Evolutionary conservation across 169 alveolate species (phyloP).

Genomic region (Eimeria necatrix): DNA sequence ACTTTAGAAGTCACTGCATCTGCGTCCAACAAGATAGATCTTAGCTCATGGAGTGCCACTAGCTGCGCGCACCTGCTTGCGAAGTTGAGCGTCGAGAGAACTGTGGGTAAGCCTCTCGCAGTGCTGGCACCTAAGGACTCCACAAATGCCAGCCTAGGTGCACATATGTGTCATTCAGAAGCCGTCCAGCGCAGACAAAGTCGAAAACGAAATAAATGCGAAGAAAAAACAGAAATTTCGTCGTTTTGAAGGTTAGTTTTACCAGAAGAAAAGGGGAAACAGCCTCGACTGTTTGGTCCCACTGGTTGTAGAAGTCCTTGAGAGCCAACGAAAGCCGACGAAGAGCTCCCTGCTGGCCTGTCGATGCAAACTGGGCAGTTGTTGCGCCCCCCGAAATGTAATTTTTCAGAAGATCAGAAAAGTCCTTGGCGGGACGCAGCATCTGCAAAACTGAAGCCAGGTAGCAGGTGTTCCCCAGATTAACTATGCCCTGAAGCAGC

Average conservation of each 20-base stretch:
- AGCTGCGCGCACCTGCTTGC: constrained; percentile 35
- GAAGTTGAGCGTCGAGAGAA: constrained; percentile 74
- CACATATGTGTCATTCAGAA: not conserved
- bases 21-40: no score
- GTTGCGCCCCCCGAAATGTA: constrained; percentile 64
- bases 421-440: constrained; percentile 88
- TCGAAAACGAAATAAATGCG: not conserved
- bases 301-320: constrained; percentile 69
- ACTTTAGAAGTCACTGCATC: no score
- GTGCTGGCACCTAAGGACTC: constrained; percentile 70
- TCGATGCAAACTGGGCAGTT: constrained; percentile 31
- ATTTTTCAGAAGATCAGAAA: constrained; percentile 84
- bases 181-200: not conserved
- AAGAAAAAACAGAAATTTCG: not conserved
- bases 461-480: constrained; percentile 97
- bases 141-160: not conserved
- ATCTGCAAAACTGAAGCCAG: constrained; percentile 94
- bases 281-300: constrained; percentile 57
- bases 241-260: not conserved
- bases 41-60: no score
- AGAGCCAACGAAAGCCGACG: constrained; percentile 69
- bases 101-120: constrained; percentile 80
- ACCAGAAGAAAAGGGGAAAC: constrained; percentile 73
- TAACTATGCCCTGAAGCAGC: constrained; percentile 92
- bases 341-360: constrained; percentile 66